phyloP scores from a whole-genome alignment of 1,284 basidiomycete genomes.

The Austroboletus rostrupii region DNA sequence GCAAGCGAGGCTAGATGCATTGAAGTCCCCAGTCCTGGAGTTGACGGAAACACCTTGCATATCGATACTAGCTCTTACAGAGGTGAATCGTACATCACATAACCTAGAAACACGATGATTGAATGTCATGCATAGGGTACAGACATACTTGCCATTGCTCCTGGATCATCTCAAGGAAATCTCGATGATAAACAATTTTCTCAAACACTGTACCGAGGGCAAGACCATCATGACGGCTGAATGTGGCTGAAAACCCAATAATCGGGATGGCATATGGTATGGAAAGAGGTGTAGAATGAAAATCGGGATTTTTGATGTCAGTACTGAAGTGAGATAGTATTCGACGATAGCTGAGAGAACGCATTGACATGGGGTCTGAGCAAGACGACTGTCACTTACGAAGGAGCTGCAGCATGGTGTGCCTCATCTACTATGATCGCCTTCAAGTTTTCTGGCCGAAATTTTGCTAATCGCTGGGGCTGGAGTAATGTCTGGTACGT shows the following conservation, averaged over 20 bases:
- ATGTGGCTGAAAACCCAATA: conserved; percentile 94
- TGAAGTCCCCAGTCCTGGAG: conserved; percentile 74
- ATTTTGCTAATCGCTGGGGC: conserved; percentile 71
- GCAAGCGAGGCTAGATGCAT: conserved; percentile 66
- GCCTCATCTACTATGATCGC: conserved; percentile 91
- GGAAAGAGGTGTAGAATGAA: conserved; percentile 31
- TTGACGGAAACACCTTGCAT: conserved; percentile 66
- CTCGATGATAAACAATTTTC: conserved; percentile 91
- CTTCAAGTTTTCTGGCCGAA: conserved; percentile 69
- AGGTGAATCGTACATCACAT: conserved; percentile 79
- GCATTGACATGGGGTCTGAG: no score
- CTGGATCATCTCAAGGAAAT: conserved; percentile 90
- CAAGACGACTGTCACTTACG: conserved; percentile 65
- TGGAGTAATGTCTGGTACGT: conserved; percentile 88
- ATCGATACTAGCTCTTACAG: conserved; percentile 72
- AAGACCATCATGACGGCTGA: conserved; percentile 87
- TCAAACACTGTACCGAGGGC: conserved; percentile 88
- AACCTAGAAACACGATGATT: conserved; percentile 51
- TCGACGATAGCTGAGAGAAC: conserved; percentile 67
- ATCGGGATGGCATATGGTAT: conserved; percentile 68
- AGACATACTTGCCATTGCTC: conserved; percentile 69
- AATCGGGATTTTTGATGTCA: conserved; percentile 53
- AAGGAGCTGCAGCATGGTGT: conserved; percentile 90
- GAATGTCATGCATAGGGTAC: neutral
- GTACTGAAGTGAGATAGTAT: conserved; percentile 76